Percentiles rank a stretch among this genome's conserved stretches.
These are phyloP conservation scores for Neopestalotiopsis clavispora DNA, from an alignment of 2,329 filamentous ascomycete genomes.

Conservation along the genomic window DNA sequence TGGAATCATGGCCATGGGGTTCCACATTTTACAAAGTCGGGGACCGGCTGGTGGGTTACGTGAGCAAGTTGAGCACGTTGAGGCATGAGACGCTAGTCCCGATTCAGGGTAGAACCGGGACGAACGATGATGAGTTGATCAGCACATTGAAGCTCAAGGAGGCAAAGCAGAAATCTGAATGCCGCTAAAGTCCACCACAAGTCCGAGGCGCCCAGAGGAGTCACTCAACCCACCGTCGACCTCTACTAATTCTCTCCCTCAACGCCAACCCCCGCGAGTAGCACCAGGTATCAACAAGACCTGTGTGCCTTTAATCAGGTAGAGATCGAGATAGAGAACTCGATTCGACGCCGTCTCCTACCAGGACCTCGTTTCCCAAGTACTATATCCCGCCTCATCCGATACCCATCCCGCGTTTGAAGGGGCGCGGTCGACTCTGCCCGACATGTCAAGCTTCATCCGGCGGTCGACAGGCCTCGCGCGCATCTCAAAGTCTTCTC, in stretches of 20 bases:
- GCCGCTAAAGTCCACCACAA: conserved; percentile 17
- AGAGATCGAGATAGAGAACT: not conserved
- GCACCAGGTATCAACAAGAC: not conserved
- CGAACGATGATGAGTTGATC: conserved; percentile 13
- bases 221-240: conserved; percentile 3
- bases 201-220: conserved; percentile 9
- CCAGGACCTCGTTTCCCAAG: too few relatives aligned
- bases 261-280: not conserved
- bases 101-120: not conserved
- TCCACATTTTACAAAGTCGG: not conserved
- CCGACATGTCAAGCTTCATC: conserved; percentile 38
- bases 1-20: not conserved
- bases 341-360: not conserved
- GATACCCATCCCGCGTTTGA: conserved; percentile 18
- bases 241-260: not conserved
- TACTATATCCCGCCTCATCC: conserved; percentile 24
- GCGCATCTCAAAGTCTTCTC: conserved; percentile 30
- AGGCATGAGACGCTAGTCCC: not conserved
- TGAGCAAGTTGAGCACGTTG: not conserved
- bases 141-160: conserved; percentile 18
- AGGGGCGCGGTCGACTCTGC: conserved; percentile 26
- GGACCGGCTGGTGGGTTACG: not conserved
- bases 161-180: conserved; percentile 24
- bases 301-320: conserved; percentile 17
- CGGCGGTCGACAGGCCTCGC: conserved; percentile 35